Conservation (phyloP, 192 early-diverging fungal species). For the Jimgerdemannia flammicorona region DNA sequence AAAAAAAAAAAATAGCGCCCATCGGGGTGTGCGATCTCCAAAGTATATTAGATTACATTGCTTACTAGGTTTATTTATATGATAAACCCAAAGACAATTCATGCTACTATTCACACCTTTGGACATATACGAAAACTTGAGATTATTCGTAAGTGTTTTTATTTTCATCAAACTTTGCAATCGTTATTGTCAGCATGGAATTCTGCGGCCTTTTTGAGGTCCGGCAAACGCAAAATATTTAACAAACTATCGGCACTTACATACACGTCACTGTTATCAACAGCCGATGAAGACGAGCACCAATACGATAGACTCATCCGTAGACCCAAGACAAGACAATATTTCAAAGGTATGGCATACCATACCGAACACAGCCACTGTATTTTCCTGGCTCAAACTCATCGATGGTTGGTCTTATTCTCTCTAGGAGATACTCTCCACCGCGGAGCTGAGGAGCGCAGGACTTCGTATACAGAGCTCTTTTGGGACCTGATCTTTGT, state of each 20-base stretch:
- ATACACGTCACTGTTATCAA: not conserved
- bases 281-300: conserved; percentile 10
- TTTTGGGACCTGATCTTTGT: conserved; percentile 29
- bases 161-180: not conserved
- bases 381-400: not conserved
- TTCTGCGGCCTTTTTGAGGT: no score
- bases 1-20: no score
- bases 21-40: no score
- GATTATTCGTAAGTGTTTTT: conserved; percentile 7
- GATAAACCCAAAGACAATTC: conserved; percentile 13
- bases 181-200: not conserved
- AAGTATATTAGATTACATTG: not conserved
- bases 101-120: conserved; percentile 24
- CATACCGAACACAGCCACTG: not conserved
- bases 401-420: not conserved
- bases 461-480: conserved; percentile 13
- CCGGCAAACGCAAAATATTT: no score
- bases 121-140: conserved; percentile 12
- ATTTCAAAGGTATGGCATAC: conserved; percentile 9
- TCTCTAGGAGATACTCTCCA: conserved; percentile 3
- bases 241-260: no score
- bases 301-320: conserved; percentile 11
- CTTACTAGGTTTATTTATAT: conserved; percentile 1
- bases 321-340: conserved; percentile 16
- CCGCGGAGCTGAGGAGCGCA: conserved; percentile 18